Evolutionary conservation across 2,329 filamentous ascomycete species (phyloP).

Genomic region (Lachnellula hyalina): DNA sequence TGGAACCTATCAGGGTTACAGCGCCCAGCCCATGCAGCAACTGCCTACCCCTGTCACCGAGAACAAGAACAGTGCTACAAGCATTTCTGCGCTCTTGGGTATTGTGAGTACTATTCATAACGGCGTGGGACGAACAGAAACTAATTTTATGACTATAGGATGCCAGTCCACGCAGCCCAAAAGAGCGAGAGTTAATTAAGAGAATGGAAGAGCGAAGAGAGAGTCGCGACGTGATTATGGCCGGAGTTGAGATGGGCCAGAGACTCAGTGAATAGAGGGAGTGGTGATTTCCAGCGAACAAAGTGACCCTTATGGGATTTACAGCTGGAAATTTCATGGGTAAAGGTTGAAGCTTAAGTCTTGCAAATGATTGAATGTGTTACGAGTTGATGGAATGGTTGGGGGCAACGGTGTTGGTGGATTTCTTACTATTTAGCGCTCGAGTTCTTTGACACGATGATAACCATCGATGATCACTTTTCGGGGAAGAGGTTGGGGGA

Average conservation of each 20-base stretch:
- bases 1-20: conserved; percentile 22
- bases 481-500: too few relatives aligned
- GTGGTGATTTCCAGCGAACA: conserved; percentile 3
- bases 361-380: conserved; percentile 1
- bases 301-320: background rate
- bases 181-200: conserved; percentile 53
- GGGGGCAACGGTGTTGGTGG: background rate
- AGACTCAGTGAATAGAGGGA: conserved; percentile 14
- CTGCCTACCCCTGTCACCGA: conserved; percentile 43
- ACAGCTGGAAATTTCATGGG: background rate
- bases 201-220: conserved; percentile 45
- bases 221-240: conserved; percentile 23
- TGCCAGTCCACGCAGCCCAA: conserved; percentile 50
- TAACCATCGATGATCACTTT: background rate
- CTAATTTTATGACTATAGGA: conserved; percentile 32
- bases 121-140: background rate
- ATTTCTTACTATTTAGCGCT: conserved; percentile 9
- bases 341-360: background rate
- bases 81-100: conserved; percentile 58
- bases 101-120: conserved; percentile 32
- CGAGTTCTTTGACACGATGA: background rate
- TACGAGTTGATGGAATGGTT: background rate
- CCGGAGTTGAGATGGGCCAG: conserved; percentile 16
- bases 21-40: conserved; percentile 46
- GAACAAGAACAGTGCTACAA: conserved; percentile 37